phyloP scores from a whole-genome alignment of 768 basidiomycete species.

The Leccinum sublutescens region DNA sequence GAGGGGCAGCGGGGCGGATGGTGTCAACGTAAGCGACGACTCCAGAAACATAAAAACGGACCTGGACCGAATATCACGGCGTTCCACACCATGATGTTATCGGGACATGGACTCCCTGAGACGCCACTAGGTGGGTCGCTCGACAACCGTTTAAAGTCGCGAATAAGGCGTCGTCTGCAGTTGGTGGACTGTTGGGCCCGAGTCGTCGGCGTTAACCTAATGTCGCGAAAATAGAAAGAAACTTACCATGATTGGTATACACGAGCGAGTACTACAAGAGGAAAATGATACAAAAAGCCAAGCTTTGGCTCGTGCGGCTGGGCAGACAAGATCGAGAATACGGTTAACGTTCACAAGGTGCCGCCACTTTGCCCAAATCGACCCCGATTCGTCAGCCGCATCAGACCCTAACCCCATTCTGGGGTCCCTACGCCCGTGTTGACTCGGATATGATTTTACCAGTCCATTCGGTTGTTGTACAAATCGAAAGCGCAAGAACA shows the following conservation, averaged over 20 bases:
- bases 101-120: conserved; percentile 94
- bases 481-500: background rate
- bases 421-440: conserved; percentile 1
- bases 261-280: background rate
- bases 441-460: background rate
- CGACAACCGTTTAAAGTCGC: conserved; percentile 95
- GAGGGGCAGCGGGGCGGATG: background rate
- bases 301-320: background rate
- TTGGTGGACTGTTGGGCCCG: conserved; percentile 83
- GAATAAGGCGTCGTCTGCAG: conserved; percentile 91
- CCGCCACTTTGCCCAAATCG: background rate
- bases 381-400: conserved; percentile 23
- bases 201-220: background rate
- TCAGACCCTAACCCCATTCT: conserved; percentile 22
- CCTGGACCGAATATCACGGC: conserved; percentile 99
- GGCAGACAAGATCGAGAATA: conserved; percentile 10
- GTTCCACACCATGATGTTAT: conserved; percentile 99
- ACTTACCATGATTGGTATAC: conserved; percentile 23
- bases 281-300: background rate
- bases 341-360: background rate
- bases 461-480: background rate
- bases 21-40: background rate
- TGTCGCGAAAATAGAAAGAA: background rate
- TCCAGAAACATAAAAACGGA: conserved; percentile 38
- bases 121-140: conserved; percentile 95